These are phyloP conservation scores for Kokia cookei DNA, from an alignment of 441 rosid species.

Conservation along the genomic window DNA sequence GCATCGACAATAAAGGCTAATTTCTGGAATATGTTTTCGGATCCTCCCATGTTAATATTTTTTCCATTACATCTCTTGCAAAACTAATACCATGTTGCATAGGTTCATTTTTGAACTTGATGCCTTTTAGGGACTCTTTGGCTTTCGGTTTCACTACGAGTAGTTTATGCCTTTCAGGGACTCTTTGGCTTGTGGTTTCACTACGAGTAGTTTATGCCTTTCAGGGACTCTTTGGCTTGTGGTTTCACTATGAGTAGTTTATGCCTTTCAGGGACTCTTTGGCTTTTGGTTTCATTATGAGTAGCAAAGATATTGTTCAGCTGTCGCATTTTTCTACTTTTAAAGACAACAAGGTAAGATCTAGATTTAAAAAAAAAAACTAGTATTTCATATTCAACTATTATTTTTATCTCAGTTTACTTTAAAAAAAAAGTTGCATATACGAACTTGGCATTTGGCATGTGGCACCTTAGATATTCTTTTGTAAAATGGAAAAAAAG, in stretches of 20 bases:
- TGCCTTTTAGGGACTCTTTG: conserved; percentile 10
- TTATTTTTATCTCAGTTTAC: no score
- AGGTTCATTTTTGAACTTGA: neutral
- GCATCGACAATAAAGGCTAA: no score
- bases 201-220: conserved; percentile 10
- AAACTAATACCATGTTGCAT: neutral
- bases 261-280: conserved; percentile 10
- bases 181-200: conserved; percentile 17
- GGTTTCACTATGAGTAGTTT: conserved; percentile 20
- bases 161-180: conserved; percentile 23
- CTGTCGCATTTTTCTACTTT: neutral
- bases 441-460: no score
- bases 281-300: conserved; percentile 23
- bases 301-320: conserved; percentile 26
- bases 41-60: neutral
- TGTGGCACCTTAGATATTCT: no score
- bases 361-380: neutral
- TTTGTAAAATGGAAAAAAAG: no score
- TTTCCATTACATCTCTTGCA: neutral
- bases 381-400: no score
- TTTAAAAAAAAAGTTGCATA: no score
- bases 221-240: conserved; percentile 18
- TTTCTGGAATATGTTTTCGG: neutral
- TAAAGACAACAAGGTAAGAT: neutral
- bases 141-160: no score